These are phyloP conservation scores for Euclidium syriacum DNA, from an alignment of 345 rosid species.

Conservation along the genomic window DNA sequence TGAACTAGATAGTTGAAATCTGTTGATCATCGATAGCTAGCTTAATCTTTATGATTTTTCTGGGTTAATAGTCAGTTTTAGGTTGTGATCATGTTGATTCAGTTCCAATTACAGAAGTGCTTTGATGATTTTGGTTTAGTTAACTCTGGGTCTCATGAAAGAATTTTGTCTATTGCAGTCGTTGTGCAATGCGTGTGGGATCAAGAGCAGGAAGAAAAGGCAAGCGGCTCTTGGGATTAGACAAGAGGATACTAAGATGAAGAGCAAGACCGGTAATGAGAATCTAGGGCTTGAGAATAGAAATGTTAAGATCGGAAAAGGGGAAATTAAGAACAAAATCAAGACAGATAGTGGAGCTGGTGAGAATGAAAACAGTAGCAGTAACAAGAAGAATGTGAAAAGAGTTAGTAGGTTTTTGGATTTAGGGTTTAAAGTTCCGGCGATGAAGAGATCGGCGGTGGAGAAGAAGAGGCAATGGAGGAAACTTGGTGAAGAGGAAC, in stretches of 20 bases:
- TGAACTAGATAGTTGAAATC: not conserved
- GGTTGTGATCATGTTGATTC: no score
- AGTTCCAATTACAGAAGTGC: no score
- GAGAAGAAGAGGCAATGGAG: constrained; percentile 53
- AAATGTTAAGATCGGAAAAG: constrained; percentile 15
- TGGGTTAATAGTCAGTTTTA: no score
- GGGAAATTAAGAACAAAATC: constrained; percentile 66
- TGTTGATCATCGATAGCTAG: not conserved
- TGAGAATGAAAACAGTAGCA: not conserved
- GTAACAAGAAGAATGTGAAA: constrained; percentile 18
- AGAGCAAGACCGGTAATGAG: constrained; percentile 19
- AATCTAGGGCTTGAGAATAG: not conserved
- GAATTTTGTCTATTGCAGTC: constrained; percentile 39
- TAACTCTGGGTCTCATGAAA: constrained; percentile 3
- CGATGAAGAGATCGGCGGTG: constrained; percentile 48
- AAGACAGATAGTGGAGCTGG: constrained; percentile 19
- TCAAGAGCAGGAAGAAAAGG: constrained; percentile 68
- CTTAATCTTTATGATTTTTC: not conserved
- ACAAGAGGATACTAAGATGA: constrained; percentile 44
- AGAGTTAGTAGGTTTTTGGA: constrained; percentile 40
- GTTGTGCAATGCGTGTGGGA: constrained; percentile 91
- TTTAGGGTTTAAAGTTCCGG: constrained; percentile 74
- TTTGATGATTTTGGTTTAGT: not conserved
- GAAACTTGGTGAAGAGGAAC: constrained; percentile 77
- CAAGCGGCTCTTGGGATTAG: constrained; percentile 44